Evolutionary conservation across 345 rosid species (phyloP), one percentile per base, ranked within the genome.

Genomic region (Pelargonium nanum): DNA sequence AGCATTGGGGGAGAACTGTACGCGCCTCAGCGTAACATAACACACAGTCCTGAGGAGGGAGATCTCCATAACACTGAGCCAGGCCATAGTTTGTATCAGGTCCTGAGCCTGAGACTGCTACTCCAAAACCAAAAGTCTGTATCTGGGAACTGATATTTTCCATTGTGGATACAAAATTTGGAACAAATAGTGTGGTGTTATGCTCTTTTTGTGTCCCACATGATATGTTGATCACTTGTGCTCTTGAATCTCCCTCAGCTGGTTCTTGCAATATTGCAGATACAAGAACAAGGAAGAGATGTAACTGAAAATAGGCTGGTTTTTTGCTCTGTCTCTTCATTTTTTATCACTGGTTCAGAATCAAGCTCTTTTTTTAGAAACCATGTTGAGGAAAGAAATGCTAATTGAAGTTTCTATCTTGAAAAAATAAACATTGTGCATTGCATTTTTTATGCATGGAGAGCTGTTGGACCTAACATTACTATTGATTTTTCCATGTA

Each of bases 11-110:
- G 56, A 92, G 93, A 45, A 82, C 48, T 10, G 95, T 85, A 0
- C 97, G 81, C 10, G 91, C 98, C 79, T 87, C 93, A 0, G 98
- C 95, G 60, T 87, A 92, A 58, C 98, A 92, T 62, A 92, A 68
- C 7, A 84, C 93, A 65, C 98, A 92, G 61, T 92, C 98, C 25
- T 82, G 80, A 57, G 70, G 61, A 25, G 95, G 72, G 55, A 92
- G 91, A 64, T 92, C 97, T 0, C 98, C 91, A 6, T 92, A 84
- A 68, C 98, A 92, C 70, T 89, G 96, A 0, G 93, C 85, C 2
- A 92, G 84, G 58, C 89, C 98, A 59, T 83, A 85, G 83, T 77
- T 85, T 16, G 50, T 61, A 19, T 92, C 89, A 0, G 81, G 85
- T 53, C 93, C 97, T 1, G 91, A 63, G 63, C 98, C 98, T 12